Evolutionary conservation across 768 basidiomycete genomes (phyloP).

Genomic region (Amanita molliuscula): DNA sequence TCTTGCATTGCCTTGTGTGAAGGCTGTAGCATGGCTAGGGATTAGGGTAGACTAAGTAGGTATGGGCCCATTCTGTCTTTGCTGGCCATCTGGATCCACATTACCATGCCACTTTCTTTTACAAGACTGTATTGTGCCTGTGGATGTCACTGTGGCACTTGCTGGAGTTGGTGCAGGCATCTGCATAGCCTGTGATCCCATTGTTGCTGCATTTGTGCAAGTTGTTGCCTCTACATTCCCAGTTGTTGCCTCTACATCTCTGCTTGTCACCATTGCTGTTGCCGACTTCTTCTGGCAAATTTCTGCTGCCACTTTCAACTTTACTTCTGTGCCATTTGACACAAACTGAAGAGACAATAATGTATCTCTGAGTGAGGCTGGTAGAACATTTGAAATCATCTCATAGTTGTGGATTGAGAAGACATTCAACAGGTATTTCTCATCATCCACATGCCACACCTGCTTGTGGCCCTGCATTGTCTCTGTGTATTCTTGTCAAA

Average conservation of each 20-base stretch:
- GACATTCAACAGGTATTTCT: neutral
- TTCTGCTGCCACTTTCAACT: neutral
- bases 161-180: neutral
- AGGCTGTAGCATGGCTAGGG: neutral
- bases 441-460: neutral
- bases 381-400: neutral
- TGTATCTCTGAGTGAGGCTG: neutral
- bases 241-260: neutral
- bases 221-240: neutral
- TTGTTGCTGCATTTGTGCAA: neutral
- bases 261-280: neutral
- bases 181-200: neutral
- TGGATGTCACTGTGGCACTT: neutral
- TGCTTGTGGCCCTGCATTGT: neutral
- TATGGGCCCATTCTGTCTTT: neutral
- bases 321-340: neutral
- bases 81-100: neutral
- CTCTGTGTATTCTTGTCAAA: constrained; percentile 11
- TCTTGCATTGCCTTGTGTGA: neutral
- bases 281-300: neutral
- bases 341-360: neutral
- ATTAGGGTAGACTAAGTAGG: neutral
- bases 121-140: neutral
- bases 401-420: neutral
- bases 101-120: neutral